Base-by-base conservation (phyloP, 2,329 filamentous ascomycete genomes). In the Aureobasidium leucospermi region DNA sequence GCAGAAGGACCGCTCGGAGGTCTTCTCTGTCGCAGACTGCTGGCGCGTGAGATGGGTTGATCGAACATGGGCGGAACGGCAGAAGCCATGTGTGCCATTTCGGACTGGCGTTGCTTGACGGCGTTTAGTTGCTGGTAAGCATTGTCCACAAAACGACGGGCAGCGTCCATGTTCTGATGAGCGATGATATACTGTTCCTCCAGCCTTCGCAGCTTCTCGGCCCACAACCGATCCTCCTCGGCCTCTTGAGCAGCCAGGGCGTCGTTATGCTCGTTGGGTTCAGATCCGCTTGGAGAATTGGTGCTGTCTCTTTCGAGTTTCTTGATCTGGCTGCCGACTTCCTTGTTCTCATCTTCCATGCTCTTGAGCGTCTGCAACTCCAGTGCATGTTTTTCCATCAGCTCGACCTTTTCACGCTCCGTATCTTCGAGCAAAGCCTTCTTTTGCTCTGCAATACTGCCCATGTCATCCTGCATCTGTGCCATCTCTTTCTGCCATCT, bases 321-420 rank as follows among this genome's bases (percentile, higher is more conserved):
- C 69, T 90, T 89, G 64, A 93, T 83, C 64, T 87, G 83, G 28
- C 78, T 77, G n/a, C 84, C 82, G 66, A 87, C 88, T 61, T 88
- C 81, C 64, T 85, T 86, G 31, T 94, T 80, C 63, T 89, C 86
- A 8, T 88, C 81, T 70, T 94, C 89, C 53, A 93, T 76, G 36
- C 81, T 76, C 38, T 81, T 85, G 72, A 85, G 80, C 11, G 75
- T 66, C 28, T 73, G 69, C 4, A 73, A 65, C 64, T 79, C 76
- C 39, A 75, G 72, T 2, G 68, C 70, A 45, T 74, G 71, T 60
- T 73, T 74, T 15, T 70, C 70, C 23, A 74, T 76, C 34, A 78
- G 63, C 4, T 66, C 67, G 56, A 75, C 69, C 58, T 78, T 73
- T 57, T 77, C 70, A 32, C 70, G 62, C 60, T 76, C 75, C 0